Evolutionary conservation across 2,329 filamentous ascomycete species (phyloP).

Genomic region (Chaetomiaceae sp.): DNA sequence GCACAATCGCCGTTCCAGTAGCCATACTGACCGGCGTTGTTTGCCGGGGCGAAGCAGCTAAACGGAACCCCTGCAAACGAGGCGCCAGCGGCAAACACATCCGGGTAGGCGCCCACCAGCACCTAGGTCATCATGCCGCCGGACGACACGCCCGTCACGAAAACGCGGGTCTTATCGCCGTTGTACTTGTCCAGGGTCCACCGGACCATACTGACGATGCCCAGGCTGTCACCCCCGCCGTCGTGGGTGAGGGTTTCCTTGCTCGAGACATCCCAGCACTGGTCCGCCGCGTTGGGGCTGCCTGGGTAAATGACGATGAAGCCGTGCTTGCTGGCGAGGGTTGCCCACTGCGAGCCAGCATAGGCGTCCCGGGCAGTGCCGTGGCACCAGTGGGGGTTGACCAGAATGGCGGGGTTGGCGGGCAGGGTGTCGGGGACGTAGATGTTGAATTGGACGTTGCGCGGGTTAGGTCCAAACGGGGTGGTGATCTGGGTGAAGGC

Average conservation of each 20-base stretch:
- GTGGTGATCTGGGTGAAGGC: conserved; percentile 18
- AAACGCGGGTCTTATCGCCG: conserved; percentile 44
- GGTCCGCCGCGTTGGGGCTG: conserved; percentile 35
- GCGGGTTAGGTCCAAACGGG: conserved; percentile 43
- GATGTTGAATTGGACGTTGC: conserved; percentile 49
- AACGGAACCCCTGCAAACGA: conserved; percentile 41
- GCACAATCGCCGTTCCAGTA: conserved; percentile 52
- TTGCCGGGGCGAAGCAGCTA: conserved; percentile 44
- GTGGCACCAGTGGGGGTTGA: conserved; percentile 54
- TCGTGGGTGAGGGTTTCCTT: conserved; percentile 43
- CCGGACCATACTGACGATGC: conserved; percentile 50
- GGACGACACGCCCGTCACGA: conserved; percentile 46
- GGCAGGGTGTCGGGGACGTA: conserved; percentile 41
- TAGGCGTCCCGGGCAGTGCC: conserved; percentile 48
- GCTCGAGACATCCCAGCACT: conserved; percentile 57
- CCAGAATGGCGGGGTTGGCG: conserved; percentile 45
- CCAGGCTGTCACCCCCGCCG: conserved; percentile 47
- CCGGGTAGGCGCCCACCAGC: conserved; percentile 47
- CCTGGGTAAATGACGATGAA: conserved; percentile 46
- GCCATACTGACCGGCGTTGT: conserved; percentile 27
- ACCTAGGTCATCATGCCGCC: conserved; percentile 55
- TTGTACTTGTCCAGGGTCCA: conserved; percentile 44
- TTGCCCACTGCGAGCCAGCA: conserved; percentile 47
- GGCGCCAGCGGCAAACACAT: conserved; percentile 46
- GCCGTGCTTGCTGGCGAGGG: conserved; percentile 47